Base-by-base conservation (phyloP, 306 rosid genomes). In the Pterocarpus macrocarpus region DNA sequence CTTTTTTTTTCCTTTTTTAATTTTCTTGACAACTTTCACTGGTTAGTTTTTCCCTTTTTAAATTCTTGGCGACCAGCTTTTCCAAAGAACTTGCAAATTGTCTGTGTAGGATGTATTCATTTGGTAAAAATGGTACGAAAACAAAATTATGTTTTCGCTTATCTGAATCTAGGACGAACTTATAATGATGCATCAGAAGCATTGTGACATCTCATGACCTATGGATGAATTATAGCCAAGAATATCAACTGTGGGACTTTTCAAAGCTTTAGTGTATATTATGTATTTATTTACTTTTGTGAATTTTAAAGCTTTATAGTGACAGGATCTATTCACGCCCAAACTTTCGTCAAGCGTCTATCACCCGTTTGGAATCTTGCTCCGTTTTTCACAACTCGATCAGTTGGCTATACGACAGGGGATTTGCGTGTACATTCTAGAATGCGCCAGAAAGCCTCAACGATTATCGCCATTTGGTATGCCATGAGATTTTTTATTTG, bases 361-460 rank as follows among this genome's bases (percentile, higher is more conserved):
- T 58, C 56, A 73, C 15, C 68, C 7, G 49, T 15, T 72, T 74
- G 41, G 55, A 58, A 39, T 73, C 14, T 58, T 73, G 56, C 14
- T 43, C 43, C 57, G 6, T 43, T 58, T 74, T 58, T 30, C 68
- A 13, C 69, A 28, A 36, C 66, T 7, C 11, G 4, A 6, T 30
- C 55, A 6, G 28, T 57, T 39, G 47, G 47, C 47, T 43, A 43
- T 43, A 43, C 47, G 6, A 3, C n/a, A 35, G 14, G 61, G 15
- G 34, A 22, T 57, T 57, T 5, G 10, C 32, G 32, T 5, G 2
- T 56, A 56, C 13, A 34, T 45, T 69, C 75, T 71, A 52, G 76
- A 50, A 71, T 70, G 61, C 62, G 13, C 33, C 2, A 49, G 5
- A 32, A 68, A 7, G 59, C 44, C 32, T 32, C 59, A 59, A 30